Percentiles rank a stretch among this genome's conserved stretches.
Conservation (phyloP, 225 moss, liverwort and hornwort genomes). For the Pseudisothecium myosuroides region DNA sequence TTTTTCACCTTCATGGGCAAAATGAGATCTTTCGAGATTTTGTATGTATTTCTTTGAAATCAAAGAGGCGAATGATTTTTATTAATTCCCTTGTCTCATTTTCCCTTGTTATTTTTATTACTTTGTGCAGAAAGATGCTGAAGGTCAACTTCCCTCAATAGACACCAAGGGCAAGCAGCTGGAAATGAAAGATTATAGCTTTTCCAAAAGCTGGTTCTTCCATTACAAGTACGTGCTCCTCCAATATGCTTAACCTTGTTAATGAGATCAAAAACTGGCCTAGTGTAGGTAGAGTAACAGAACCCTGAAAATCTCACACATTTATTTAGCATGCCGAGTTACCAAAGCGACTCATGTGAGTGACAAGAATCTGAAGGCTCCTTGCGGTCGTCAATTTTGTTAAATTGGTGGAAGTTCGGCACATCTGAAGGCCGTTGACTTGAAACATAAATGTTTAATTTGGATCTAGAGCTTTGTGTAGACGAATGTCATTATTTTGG, state of each 20-base stretch:
- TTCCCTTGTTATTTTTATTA: background rate
- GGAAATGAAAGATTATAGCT: background rate
- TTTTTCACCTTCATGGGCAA: background rate
- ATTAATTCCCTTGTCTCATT: background rate
- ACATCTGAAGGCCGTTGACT: no score
- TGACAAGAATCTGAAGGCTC: background rate
- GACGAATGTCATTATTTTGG: background rate
- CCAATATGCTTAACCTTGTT: background rate
- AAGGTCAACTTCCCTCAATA: conserved; percentile 48
- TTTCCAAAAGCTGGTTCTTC: conserved; percentile 4
- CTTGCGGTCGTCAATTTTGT: background rate
- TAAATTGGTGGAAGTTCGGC: background rate
- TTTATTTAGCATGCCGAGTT: background rate
- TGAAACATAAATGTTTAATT: background rate
- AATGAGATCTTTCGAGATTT: background rate
- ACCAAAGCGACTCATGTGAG: background rate
- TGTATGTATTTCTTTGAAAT: background rate
- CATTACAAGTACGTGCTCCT: conserved; percentile 1
- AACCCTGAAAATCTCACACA: background rate
- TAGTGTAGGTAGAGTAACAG: background rate
- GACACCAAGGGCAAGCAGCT: conserved; percentile 33
- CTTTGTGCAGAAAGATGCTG: conserved; percentile 56
- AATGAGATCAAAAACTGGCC: background rate
- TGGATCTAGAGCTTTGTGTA: background rate
- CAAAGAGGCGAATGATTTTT: no score